Evolutionary conservation across 2,329 filamentous ascomycete genomes (phyloP), one percentile per base, ranked within the genome.

Genomic region (Pseudopithomyces chartarum): DNA sequence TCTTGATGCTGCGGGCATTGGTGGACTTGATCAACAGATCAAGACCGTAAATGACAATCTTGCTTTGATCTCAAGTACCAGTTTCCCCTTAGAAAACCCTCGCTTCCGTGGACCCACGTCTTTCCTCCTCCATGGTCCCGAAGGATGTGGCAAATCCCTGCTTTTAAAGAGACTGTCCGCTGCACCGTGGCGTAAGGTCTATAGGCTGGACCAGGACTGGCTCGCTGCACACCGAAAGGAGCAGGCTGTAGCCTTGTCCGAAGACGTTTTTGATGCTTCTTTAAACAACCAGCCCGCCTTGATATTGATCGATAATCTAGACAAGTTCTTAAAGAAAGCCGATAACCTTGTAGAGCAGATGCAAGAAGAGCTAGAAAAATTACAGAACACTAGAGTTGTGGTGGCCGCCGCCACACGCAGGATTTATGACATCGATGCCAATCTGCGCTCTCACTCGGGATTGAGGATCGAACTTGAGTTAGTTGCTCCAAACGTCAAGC

Each of bases 81-180:
- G 57, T 20, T 57, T 55, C 20, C 56, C 57, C 22, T 44, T 64
- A 10, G 48, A 56, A 19, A 64, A 73, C 47, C 55, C 61, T 26
- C 59, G 67, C 26, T 66, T 80, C 19, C 60, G 70, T 40, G 71
- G 71, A n/a, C 67, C 70, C 44, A 71, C 84, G 51, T 87, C 86
- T 0, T 83, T 95, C 34, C 82, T 95, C 22, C 80, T 97, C 4
- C 88, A 96, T 71, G 94, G 94, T 13, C 88, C 90, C 17, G 85
- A 86, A 59, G 93, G 94, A 11, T 96, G 91, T 0, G 94, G 94
- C 22, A 97, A 97, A 78, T 89, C 87, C 0, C 82, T 90, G 61
- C 80, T 97, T 0, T 79, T 97, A 1, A 75, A 88, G 15, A 84
- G 85, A 32, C 81, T 97, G 19, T 84, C 87, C 8, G 60, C 73